Evolutionary conservation across 2,329 filamentous ascomycete genomes (phyloP).

Genomic region (Drechmeria coniospora): DNA sequence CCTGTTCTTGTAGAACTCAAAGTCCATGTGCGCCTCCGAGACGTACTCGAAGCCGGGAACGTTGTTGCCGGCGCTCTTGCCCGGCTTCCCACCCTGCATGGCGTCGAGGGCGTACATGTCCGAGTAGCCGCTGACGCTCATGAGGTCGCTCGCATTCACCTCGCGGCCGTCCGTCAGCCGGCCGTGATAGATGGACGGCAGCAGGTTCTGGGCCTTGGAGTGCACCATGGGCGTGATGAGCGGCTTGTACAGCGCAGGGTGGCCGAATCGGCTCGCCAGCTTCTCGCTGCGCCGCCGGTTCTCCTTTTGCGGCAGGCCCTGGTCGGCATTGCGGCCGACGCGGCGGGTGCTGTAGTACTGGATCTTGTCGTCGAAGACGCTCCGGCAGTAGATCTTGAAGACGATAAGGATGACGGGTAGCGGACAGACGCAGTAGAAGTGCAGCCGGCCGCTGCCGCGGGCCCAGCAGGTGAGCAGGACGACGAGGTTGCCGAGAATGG

Average conservation of each 20-base stretch:
- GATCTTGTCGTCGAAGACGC: slow-evolving; percentile 61
- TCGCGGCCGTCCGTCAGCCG: slow-evolving; percentile 54
- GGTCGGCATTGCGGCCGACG: slow-evolving; percentile 29
- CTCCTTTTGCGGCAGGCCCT: slow-evolving; percentile 30
- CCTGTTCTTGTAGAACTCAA: slow-evolving; percentile 80
- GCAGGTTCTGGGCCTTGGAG: slow-evolving; percentile 71
- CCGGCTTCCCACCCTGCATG: slow-evolving; percentile 47
- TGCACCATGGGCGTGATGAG: slow-evolving; percentile 93
- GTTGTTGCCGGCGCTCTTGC: slow-evolving; percentile 22
- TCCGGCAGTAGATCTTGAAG: slow-evolving; percentile 78
- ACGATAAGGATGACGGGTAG: slow-evolving; percentile 61
- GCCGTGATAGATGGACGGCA: slow-evolving; percentile 75
- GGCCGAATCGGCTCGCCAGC: slow-evolving; percentile 66
- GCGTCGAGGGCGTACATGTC: slow-evolving; percentile 66
- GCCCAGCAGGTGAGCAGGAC: slow-evolving; percentile 64
- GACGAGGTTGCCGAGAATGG: slow-evolving; percentile 63
- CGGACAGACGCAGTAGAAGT: slow-evolving; percentile 56
- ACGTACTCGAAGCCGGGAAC: slow-evolving; percentile 80
- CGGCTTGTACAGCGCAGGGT: slow-evolving; percentile 78
- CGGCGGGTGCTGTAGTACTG: slow-evolving; percentile 63
- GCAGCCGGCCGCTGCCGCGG: slow-evolving; percentile 40
- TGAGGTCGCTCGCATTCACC: slow-evolving; percentile 37
- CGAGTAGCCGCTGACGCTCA: slow-evolving; percentile 57
- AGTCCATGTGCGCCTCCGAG: slow-evolving; percentile 72
- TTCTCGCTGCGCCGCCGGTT: slow-evolving; percentile 46